phyloP scores from a whole-genome alignment of 768 basidiomycete species.

The Pulveroboletus sp. region DNA sequence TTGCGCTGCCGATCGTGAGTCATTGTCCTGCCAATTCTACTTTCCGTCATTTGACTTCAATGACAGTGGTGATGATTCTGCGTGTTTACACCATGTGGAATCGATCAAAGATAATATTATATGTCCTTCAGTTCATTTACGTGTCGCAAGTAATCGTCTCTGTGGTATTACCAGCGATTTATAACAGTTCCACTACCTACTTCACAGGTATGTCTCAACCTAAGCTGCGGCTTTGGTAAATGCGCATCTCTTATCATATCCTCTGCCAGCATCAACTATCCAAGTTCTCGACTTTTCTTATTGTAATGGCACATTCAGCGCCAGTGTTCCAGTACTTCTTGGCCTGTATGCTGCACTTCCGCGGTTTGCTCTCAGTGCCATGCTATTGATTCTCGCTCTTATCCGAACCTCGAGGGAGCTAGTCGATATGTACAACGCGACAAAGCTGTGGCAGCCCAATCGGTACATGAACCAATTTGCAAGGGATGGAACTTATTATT shows the following conservation, averaged over 20 bases:
- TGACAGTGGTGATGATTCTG: slow-evolving; percentile 18
- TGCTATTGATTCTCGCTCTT: slow-evolving; percentile 5
- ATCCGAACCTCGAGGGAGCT: not conserved
- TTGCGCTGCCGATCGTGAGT: slow-evolving; percentile 16
- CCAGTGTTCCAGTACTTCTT: not conserved
- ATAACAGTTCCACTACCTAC: not conserved
- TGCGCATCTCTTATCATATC: too few relatives aligned
- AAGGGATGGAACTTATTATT: slow-evolving; percentile 14
- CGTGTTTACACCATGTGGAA: slow-evolving; percentile 16
- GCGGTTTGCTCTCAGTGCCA: slow-evolving; percentile 1
- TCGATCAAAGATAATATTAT: slow-evolving; percentile 5
- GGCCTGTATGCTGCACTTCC: not conserved
- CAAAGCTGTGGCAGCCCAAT: slow-evolving; percentile 6
- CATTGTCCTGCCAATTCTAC: not conserved
- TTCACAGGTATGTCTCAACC: slow-evolving; percentile 3
- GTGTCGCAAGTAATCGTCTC: not conserved
- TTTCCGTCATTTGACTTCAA: not conserved
- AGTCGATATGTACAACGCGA: slow-evolving; percentile 4
- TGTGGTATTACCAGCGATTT: slow-evolving; percentile 1
- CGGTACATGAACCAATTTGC: slow-evolving; percentile 3
- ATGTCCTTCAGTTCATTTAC: slow-evolving; percentile 4
- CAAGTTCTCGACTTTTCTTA: not conserved
- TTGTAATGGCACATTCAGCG: not conserved
- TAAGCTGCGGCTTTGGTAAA: too few relatives aligned
- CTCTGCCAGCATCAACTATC: not conserved